Evolutionary conservation across 805 yeast species (phyloP).

Genomic region (Saccharomyces mikatae): DNA sequence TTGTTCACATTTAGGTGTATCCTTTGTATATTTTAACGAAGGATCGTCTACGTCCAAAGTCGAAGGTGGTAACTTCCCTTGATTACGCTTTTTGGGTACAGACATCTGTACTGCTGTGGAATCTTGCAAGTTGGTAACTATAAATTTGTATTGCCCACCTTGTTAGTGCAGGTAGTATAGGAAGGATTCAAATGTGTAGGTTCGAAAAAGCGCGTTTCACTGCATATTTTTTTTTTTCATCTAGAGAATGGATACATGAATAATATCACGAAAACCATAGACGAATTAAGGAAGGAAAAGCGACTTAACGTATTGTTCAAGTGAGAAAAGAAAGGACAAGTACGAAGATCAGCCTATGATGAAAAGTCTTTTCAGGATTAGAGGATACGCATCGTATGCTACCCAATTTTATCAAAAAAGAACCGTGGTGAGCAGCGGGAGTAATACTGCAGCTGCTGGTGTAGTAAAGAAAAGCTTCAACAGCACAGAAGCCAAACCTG

Average conservation of each 20-base stretch:
- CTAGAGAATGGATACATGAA: background rate
- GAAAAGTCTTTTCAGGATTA: background rate
- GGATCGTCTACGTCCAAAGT: slow-evolving; percentile 19
- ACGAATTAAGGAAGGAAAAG: background rate
- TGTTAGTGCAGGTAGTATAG: background rate
- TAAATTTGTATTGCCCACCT: background rate
- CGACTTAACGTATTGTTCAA: background rate
- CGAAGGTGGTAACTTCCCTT: background rate
- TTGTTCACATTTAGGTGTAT: slow-evolving; percentile 6
- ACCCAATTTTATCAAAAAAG: background rate
- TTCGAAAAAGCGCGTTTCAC: background rate
- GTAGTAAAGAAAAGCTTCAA: background rate
- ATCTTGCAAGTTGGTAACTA: background rate
- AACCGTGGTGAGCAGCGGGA: background rate
- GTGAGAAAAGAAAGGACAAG: background rate
- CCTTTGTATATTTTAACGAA: slow-evolving; percentile 22
- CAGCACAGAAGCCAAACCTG: background rate
- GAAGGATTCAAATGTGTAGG: background rate
- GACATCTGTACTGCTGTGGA: slow-evolving; percentile 3
- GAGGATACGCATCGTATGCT: background rate
- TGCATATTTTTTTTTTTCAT: background rate
- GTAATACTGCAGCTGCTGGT: background rate
- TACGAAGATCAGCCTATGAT: background rate
- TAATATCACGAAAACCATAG: background rate
- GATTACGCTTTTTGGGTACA: slow-evolving; percentile 3